These are phyloP conservation scores for Phialocephala sp. DNA, from an alignment of 2,329 filamentous ascomycete genomes.

Conservation along the genomic window DNA sequence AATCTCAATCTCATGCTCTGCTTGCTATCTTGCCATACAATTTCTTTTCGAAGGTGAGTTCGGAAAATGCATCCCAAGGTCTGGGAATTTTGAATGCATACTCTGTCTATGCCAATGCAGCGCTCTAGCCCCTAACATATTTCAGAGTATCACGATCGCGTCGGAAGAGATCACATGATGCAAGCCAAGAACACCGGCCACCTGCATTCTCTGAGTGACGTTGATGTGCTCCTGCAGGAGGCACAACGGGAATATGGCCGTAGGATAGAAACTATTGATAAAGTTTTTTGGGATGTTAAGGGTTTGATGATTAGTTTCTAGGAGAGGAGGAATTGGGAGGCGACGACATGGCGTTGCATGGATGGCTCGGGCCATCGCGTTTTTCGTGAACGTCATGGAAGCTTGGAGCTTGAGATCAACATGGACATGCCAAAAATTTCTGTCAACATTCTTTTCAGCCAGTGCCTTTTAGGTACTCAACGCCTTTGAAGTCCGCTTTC, in stretches of 20 bases:
- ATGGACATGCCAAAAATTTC: neutral
- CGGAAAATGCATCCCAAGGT: no score
- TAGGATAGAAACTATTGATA: no score
- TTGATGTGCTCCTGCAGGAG: neutral
- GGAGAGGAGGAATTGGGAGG: neutral
- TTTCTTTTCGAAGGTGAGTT: no score
- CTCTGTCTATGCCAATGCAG: no score
- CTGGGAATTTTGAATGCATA: no score
- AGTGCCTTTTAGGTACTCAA: no score
- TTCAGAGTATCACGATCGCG: neutral
- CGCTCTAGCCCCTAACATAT: no score
- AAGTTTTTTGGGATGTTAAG: no score
- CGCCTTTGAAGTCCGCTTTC: no score
- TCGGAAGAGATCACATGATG: neutral
- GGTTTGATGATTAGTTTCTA: neutral
- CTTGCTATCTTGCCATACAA: no score
- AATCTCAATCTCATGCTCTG: no score
- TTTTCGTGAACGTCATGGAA: constrained; percentile 5
- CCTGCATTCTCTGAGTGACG: neutral
- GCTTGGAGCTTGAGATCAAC: neutral
- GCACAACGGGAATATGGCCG: neutral
- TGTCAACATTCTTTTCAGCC: no score
- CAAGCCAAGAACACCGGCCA: neutral
- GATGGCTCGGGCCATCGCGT: constrained; percentile 2
- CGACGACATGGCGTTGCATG: neutral